These are phyloP conservation scores for Hyaloscypha variabilis DNA, from an alignment of 495 filamentous ascomycete genomes.

Conservation along the genomic window DNA sequence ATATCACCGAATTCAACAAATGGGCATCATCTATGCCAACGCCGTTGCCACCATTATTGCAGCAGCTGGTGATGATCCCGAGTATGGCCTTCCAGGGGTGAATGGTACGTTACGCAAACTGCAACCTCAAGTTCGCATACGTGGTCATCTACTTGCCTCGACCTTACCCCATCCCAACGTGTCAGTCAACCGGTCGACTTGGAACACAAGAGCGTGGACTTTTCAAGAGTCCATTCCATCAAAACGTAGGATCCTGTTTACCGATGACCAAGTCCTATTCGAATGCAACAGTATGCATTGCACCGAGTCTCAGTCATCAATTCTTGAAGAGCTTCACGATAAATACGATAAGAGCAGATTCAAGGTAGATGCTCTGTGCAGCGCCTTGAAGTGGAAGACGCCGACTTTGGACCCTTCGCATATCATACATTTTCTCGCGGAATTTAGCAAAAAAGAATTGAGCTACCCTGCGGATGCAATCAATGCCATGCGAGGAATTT, in stretches of 20 bases:
- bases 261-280: not conserved
- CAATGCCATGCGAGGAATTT: constrained; percentile 17
- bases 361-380: not conserved
- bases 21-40: constrained; percentile 36
- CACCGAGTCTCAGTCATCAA: not conserved
- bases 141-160: not conserved
- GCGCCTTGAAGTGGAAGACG: not conserved
- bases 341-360: constrained; percentile 2
- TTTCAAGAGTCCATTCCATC: constrained; percentile 23
- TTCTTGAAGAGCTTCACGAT: not conserved
- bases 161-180: not conserved
- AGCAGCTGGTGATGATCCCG: constrained; percentile 32
- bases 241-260: not conserved
- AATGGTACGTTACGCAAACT: constrained; percentile 4
- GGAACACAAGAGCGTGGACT: constrained; percentile 44
- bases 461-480: constrained; percentile 3
- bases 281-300: not conserved
- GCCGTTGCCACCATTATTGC: constrained; percentile 36
- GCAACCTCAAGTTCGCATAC: constrained; percentile 18
- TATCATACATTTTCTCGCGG: constrained; percentile 3
- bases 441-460: constrained; percentile 7
- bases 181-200: constrained; percentile 25
- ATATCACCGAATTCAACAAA: constrained; percentile 32
- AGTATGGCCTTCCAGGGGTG: constrained; percentile 38
- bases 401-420: not conserved